These are phyloP conservation scores for Trypanosoma rangeli DNA, from an alignment of 208 protist genomes.

Conservation along the genomic window DNA sequence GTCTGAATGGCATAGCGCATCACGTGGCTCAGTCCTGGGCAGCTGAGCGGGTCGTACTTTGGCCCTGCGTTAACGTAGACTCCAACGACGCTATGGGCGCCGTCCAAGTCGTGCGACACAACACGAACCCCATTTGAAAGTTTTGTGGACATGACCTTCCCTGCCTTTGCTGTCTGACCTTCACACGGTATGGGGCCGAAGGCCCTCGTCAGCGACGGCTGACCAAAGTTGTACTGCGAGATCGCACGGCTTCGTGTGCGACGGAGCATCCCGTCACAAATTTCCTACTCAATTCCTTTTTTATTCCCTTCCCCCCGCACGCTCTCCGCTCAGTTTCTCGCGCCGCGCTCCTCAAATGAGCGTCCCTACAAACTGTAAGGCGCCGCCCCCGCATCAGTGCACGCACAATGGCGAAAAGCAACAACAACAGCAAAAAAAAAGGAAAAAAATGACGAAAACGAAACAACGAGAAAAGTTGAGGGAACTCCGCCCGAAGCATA, in stretches of 20 bases:
- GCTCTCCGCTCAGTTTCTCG: too few relatives aligned
- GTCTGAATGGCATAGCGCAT: conserved; percentile 86
- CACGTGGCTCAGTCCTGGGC: conserved; percentile 80
- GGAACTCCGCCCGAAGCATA: too few relatives aligned
- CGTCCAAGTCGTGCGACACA: conserved; percentile 75
- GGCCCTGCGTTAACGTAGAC: conserved; percentile 78
- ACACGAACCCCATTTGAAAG: conserved; percentile 75
- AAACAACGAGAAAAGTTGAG: too few relatives aligned
- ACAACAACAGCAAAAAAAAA: conserved; percentile 12
- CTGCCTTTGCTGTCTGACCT: conserved; percentile 29
- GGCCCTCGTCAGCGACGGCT: conserved; percentile 63
- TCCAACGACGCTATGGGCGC: conserved; percentile 58
- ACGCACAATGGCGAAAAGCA: neutral
- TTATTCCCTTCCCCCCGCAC: neutral
- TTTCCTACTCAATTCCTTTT: neutral
- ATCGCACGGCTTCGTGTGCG: conserved; percentile 47
- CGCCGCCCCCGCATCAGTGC: too few relatives aligned
- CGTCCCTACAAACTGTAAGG: neutral
- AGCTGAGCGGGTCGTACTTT: conserved; percentile 78
- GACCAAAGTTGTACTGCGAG: conserved; percentile 80
- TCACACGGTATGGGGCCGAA: conserved; percentile 50
- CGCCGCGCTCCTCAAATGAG: neutral
- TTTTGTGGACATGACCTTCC: conserved; percentile 49
- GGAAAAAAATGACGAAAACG: too few relatives aligned
- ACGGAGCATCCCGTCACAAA: conserved; percentile 44